Evolutionary conservation across 139 green algal genomes (phyloP).

Genomic region (Zygnema cylindricum): DNA sequence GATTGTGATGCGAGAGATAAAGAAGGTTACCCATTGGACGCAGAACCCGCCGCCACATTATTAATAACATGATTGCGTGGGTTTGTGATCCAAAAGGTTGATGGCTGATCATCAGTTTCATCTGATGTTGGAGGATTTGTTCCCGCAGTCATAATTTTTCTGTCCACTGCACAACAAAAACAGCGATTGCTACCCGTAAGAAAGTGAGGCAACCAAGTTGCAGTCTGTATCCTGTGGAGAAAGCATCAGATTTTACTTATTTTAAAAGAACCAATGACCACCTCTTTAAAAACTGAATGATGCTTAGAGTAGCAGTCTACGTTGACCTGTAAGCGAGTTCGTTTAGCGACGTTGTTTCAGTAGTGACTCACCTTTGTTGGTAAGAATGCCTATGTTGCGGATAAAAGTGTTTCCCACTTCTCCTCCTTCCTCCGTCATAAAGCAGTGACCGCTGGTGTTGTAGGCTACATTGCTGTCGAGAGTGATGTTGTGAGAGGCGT

Average conservation of each 20-base stretch:
- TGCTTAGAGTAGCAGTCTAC: too few species aligned
- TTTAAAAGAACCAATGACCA: too few species aligned
- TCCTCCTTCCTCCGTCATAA: conserved; percentile 71
- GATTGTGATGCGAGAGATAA: too few species aligned
- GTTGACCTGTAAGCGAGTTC: too few species aligned
- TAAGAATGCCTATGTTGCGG: conserved; percentile 68
- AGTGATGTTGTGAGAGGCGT: conserved; percentile 43
- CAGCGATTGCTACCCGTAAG: too few species aligned
- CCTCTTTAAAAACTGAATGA: too few species aligned
- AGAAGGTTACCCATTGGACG: conserved; percentile 25
- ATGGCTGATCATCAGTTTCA: conserved; percentile 75
- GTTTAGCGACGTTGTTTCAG: too few species aligned
- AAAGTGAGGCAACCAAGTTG: too few species aligned
- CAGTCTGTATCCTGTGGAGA: too few species aligned
- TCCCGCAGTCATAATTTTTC: not conserved
- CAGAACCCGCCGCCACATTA: conserved; percentile 65
- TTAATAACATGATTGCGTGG: conserved; percentile 70
- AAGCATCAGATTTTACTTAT: too few species aligned
- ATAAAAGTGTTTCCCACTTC: conserved; percentile 65
- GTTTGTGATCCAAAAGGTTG: conserved; percentile 84
- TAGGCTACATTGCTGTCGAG: conserved; percentile 72
- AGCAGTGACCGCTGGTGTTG: conserved; percentile 74
- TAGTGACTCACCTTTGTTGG: too few species aligned
- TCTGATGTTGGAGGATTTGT: not conserved
- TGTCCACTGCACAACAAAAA: not conserved